A percentile compares a stretch with the other conserved stretches of the same genome.
Conservation (phyloP, 805 yeast species). For the Scheffersomyces stipitis region DNA sequence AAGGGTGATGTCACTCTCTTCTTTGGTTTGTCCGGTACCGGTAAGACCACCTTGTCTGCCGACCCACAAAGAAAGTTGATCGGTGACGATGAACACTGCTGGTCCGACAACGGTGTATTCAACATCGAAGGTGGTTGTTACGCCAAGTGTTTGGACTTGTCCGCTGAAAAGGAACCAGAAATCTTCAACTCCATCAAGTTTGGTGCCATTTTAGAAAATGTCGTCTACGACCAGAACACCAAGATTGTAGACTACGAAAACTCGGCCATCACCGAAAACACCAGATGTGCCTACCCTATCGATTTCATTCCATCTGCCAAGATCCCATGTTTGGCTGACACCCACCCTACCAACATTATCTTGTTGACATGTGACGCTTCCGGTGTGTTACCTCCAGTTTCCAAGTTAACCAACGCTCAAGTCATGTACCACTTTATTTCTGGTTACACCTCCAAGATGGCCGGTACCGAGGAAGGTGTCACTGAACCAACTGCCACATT, state of each 20-base stretch:
- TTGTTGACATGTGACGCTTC: slow-evolving; percentile 96
- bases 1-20: slow-evolving; percentile 88
- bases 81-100: slow-evolving; percentile 99
- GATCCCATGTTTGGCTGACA: slow-evolving; percentile 87
- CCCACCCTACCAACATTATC: slow-evolving; percentile 90
- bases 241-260: slow-evolving; percentile 86
- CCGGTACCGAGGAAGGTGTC: slow-evolving; percentile 98
- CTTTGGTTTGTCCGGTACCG: slow-evolving; percentile 97
- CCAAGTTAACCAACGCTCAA: slow-evolving; percentile 89
- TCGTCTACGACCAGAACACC: slow-evolving; percentile 73
- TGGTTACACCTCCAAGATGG: slow-evolving; percentile 99
- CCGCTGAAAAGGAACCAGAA: slow-evolving; percentile 95
- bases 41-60: slow-evolving; percentile 95
- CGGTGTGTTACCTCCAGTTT: slow-evolving; percentile 97
- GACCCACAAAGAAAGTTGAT: slow-evolving; percentile 91
- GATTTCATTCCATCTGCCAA: slow-evolving; percentile 95
- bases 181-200: slow-evolving; percentile 92
- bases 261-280: slow-evolving; percentile 87
- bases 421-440: slow-evolving; percentile 99
- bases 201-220: slow-evolving; percentile 94
- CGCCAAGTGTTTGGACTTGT: slow-evolving; percentile 91
- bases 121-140: slow-evolving; percentile 99
- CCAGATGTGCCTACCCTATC: slow-evolving; percentile 98
- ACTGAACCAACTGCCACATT: slow-evolving; percentile 98
- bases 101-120: slow-evolving; percentile 98